phyloP scores from a whole-genome alignment of 176 grass and related monocot genomes.

The Aegilops longissima region DNA sequence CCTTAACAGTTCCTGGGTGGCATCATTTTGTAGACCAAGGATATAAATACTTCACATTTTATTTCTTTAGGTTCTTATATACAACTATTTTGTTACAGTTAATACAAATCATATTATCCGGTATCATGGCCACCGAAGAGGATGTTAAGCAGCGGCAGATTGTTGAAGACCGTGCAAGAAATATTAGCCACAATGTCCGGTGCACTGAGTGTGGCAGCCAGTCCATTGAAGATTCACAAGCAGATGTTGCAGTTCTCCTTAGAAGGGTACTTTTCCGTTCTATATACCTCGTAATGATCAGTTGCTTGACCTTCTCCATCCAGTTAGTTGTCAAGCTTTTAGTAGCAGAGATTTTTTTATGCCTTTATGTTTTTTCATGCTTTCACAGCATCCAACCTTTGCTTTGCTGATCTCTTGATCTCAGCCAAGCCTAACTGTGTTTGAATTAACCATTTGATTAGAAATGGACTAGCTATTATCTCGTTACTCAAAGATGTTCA shows the following conservation, averaged over 20 bases:
- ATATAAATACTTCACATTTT: not conserved
- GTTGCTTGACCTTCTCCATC: not conserved
- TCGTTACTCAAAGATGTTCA: not conserved
- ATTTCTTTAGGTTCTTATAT: not conserved
- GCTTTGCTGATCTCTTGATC: slow-evolving; percentile 10
- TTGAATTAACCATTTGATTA: not conserved
- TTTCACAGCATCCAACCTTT: not conserved
- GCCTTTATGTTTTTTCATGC: not conserved
- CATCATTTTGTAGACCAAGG: not conserved
- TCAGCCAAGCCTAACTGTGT: not conserved
- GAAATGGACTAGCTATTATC: not conserved
- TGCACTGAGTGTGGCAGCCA: slow-evolving; percentile 90
- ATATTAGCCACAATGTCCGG: slow-evolving; percentile 82
- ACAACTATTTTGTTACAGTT: not conserved
- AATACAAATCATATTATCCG: not conserved
- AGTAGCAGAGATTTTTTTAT: not conserved
- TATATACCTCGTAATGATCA: not conserved
- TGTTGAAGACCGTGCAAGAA: slow-evolving; percentile 57
- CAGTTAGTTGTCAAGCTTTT: not conserved
- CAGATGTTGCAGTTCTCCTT: slow-evolving; percentile 92
- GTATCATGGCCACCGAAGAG: slow-evolving; percentile 62
- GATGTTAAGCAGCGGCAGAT: slow-evolving; percentile 76
- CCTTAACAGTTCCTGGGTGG: not conserved
- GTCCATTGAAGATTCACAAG: slow-evolving; percentile 96
- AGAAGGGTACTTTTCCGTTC: slow-evolving; percentile 56